phyloP scores from a whole-genome alignment of 1,284 basidiomycete species.

The Irpex lacteus region DNA sequence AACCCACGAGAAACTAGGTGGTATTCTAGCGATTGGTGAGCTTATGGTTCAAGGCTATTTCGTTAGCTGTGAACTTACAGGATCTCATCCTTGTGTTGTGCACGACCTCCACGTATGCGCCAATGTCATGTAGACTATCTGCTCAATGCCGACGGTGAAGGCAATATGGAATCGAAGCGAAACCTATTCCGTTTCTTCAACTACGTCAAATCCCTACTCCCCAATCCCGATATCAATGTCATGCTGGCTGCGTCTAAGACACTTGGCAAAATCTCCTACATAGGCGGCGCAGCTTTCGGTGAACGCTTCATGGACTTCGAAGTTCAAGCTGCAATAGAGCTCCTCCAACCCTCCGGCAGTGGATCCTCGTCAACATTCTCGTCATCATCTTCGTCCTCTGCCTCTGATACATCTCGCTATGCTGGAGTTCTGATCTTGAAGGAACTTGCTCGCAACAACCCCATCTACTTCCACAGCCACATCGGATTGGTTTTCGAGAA shows the following conservation, averaged over 20 bases:
- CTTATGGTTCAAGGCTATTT: neutral
- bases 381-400: neutral
- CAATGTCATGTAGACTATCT: conserved; percentile 53
- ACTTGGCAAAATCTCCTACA: conserved; percentile 78
- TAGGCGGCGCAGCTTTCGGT: conserved; percentile 79
- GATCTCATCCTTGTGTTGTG: too few species aligned
- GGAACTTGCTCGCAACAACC: conserved; percentile 86
- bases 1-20: conserved; percentile 75
- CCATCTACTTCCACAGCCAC: conserved; percentile 83
- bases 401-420: conserved; percentile 43
- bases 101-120: conserved; percentile 5
- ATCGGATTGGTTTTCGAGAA: conserved; percentile 88
- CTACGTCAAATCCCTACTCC: conserved; percentile 85
- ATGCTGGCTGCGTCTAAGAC: conserved; percentile 89
- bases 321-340: conserved; percentile 76
- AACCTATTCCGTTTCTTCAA: conserved; percentile 88
- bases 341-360: conserved; percentile 75
- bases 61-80: conserved; percentile 11
- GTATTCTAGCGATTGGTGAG: conserved; percentile 79
- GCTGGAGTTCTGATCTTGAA: conserved; percentile 88
- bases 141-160: conserved; percentile 66
- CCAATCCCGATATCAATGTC: conserved; percentile 81
- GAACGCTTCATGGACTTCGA: conserved; percentile 87
- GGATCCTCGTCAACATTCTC: conserved; percentile 28
- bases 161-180: conserved; percentile 71